phyloP scores from a whole-genome alignment of 352 stramenopile genomes.

The Pilasporangium apinafurcum region DNA sequence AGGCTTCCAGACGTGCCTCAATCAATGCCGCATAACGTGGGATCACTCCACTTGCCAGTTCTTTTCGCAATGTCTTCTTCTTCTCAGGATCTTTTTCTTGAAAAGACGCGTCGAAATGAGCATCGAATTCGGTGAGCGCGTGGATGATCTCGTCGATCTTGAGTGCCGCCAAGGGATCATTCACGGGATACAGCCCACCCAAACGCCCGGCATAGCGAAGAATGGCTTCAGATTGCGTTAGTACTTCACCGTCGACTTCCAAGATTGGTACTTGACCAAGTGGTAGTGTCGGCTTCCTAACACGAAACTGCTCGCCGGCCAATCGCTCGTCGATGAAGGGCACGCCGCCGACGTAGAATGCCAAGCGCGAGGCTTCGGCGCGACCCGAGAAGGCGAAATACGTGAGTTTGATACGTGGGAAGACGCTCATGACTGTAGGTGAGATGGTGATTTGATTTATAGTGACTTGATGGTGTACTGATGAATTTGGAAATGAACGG shows the following conservation, averaged over 20 bases:
- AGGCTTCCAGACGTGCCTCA: constrained; percentile 20
- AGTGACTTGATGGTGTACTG: no score
- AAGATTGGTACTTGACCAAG: constrained; percentile 39
- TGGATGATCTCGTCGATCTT: constrained; percentile 25
- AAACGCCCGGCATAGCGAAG: constrained; percentile 22
- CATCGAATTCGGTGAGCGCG: constrained; percentile 15
- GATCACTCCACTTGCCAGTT: constrained; percentile 16
- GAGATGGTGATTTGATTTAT: no score
- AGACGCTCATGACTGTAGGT: constrained; percentile 2
- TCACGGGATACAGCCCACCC: constrained; percentile 22
- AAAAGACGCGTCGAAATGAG: constrained; percentile 12
- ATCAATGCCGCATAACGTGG: constrained; percentile 15
- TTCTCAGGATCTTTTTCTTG: constrained; percentile 21
- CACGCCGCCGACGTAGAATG: constrained; percentile 35
- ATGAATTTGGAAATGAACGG: background rate
- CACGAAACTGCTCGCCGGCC: constrained; percentile 19
- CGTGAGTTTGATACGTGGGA: constrained; percentile 29
- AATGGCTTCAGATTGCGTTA: constrained; percentile 20
- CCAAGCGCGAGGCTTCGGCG: constrained; percentile 42
- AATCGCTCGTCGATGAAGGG: constrained; percentile 40
- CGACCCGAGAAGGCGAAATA: constrained; percentile 38
- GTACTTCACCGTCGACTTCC: constrained; percentile 31
- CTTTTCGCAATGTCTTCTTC: constrained; percentile 24
- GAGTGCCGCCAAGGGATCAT: constrained; percentile 16
- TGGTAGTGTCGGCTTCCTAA: constrained; percentile 24